These are phyloP conservation scores for Tulasnella sp. DNA, from an alignment of 768 basidiomycete species.

Conservation along the genomic window DNA sequence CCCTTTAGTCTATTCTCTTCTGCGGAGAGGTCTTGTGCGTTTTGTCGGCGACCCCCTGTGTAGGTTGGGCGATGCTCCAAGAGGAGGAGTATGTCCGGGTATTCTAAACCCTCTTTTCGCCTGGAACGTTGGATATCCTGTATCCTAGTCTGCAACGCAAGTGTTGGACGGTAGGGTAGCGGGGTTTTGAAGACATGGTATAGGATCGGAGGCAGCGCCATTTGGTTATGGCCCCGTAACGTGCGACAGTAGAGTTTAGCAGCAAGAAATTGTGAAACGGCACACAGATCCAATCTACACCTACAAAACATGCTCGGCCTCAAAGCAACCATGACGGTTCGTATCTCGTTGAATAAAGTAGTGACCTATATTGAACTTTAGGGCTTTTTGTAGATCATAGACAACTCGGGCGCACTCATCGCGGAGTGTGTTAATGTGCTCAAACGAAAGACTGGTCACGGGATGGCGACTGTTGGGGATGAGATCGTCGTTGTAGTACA, in stretches of 20 bases:
- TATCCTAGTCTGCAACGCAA: conserved; percentile 59
- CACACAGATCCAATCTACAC: conserved; percentile 34
- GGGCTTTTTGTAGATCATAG: conserved; percentile 56
- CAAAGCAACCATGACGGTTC: conserved; percentile 79
- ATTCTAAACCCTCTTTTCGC: conserved; percentile 31
- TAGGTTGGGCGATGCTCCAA: conserved; percentile 91
- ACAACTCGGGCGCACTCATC: conserved; percentile 91
- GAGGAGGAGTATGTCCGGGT: conserved; percentile 59
- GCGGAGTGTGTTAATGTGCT: conserved; percentile 95
- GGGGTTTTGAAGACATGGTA: conserved; percentile 74
- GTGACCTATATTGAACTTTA: no score
- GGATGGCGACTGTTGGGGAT: conserved; percentile 87
- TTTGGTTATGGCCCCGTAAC: neutral
- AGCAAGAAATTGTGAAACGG: no score
- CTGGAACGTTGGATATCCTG: conserved; percentile 53
- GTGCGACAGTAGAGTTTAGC: neutral
- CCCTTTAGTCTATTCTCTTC: conserved; percentile 56
- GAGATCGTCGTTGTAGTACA: conserved; percentile 95
- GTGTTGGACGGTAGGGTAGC: conserved; percentile 59
- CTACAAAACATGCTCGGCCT: conserved; percentile 73
- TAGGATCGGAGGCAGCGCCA: conserved; percentile 40
- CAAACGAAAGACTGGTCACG: conserved; percentile 83
- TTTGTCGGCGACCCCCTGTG: conserved; percentile 86
- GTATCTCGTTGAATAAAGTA: no score
- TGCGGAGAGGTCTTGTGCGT: conserved; percentile 38